Evolutionary conservation across 1,284 basidiomycete species (phyloP).

Genomic region (Apiotrichum domesticum): DNA sequence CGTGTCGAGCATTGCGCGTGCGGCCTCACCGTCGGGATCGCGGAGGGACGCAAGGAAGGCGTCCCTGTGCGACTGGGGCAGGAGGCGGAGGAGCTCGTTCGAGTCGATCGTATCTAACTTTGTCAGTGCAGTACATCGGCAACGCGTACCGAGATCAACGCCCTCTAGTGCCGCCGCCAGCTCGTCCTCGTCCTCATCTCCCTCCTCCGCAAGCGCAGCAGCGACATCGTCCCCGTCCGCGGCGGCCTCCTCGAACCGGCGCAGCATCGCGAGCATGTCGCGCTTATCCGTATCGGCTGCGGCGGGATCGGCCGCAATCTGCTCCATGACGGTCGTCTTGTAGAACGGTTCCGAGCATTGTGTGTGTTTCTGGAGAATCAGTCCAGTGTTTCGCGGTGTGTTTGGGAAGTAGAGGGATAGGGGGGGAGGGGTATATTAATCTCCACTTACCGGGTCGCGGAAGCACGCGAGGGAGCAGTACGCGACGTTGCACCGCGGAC

Average conservation of each 20-base stretch:
- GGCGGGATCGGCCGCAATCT: slow-evolving; percentile 32
- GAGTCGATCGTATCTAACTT: slow-evolving; percentile 38
- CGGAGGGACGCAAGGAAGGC: slow-evolving; percentile 36
- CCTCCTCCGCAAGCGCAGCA: slow-evolving; percentile 13
- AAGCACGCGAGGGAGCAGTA: slow-evolving; percentile 47
- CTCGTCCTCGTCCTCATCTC: slow-evolving; percentile 21
- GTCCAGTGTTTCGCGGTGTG: slow-evolving; percentile 1
- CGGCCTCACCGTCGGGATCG: slow-evolving; percentile 35
- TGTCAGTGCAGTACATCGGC: no score
- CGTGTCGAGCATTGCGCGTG: slow-evolving; percentile 29
- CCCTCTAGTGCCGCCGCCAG: slow-evolving; percentile 28
- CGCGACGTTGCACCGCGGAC: slow-evolving; percentile 44
- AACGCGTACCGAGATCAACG: slow-evolving; percentile 32
- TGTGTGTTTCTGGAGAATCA: slow-evolving; percentile 27
- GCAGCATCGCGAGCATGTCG: slow-evolving; percentile 44
- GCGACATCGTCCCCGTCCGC: slow-evolving; percentile 25
- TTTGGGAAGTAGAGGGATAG: no score
- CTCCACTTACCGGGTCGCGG: slow-evolving; percentile 23
- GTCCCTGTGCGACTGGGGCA: slow-evolving; percentile 39
- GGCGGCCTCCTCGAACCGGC: slow-evolving; percentile 39
- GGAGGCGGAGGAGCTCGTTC: slow-evolving; percentile 40
- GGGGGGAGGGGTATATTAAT: no score
- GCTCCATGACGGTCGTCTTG: slow-evolving; percentile 32
- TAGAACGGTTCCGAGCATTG: slow-evolving; percentile 49
- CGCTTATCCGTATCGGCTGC: slow-evolving; percentile 38